Conservation (phyloP, 768 basidiomycete genomes). For the Termitomyces sp. region DNA sequence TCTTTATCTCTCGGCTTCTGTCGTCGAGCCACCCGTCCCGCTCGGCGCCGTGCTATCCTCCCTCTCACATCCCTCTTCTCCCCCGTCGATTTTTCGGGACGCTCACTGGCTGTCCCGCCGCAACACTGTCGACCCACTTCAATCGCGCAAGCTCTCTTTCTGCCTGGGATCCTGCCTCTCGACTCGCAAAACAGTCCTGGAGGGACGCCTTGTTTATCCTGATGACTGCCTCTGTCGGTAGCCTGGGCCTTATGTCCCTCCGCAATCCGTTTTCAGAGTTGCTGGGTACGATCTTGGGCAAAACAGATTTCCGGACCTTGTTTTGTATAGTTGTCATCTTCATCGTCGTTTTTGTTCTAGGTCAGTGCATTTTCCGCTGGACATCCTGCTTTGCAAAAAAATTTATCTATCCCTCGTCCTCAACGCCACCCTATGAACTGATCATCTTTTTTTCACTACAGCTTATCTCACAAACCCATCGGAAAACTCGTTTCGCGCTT, state of each 20-base stretch:
- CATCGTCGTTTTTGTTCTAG: conserved; percentile 67
- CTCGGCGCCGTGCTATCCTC: conserved; percentile 10
- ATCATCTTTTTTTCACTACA: conserved; percentile 25
- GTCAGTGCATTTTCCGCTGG: conserved; percentile 34
- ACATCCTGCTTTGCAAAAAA: background rate
- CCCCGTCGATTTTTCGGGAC: conserved; percentile 13
- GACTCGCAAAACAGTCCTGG: conserved; percentile 31
- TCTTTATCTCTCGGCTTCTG: background rate
- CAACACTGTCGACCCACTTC: conserved; percentile 38
- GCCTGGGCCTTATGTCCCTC: conserved; percentile 55
- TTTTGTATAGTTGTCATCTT: conserved; percentile 65
- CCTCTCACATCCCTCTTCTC: background rate
- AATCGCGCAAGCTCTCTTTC: conserved; percentile 24
- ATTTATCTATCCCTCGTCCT: background rate
- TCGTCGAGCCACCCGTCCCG: conserved; percentile 14
- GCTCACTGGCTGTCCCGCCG: conserved; percentile 22
- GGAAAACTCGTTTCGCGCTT: conserved; percentile 89
- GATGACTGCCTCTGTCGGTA: conserved; percentile 65
- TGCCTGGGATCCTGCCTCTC: conserved; percentile 30
- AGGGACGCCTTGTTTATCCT: conserved; percentile 46
- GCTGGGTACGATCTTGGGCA: conserved; percentile 44
- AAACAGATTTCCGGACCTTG: conserved; percentile 65
- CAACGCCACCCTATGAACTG: conserved; percentile 10
- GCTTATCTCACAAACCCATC: conserved; percentile 95
- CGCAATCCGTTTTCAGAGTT: conserved; percentile 49